Evolutionary conservation across 2,329 filamentous ascomycete species (phyloP), one percentile per base, ranked within the genome.

Genomic region (Pyricularia sp.): DNA sequence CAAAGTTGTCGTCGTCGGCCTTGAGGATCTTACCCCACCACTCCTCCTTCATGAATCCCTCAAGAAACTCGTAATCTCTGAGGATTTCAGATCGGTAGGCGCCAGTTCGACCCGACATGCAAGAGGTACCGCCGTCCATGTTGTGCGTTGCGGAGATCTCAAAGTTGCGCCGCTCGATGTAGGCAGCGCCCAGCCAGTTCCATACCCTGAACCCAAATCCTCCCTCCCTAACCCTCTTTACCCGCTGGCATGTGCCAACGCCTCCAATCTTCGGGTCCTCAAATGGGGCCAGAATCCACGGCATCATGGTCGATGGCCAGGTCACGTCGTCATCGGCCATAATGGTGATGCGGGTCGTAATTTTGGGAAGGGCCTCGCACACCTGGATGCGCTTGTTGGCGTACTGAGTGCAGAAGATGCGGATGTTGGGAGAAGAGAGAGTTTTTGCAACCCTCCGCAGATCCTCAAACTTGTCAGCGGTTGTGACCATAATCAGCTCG

Each of bases 1-100:
- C 92, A 81, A 97, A 98, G 81, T 98, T 98, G 84, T 98, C 94
- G 78, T 98, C 94, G 79, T 98, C 94, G 30, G 94, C 93, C 76
- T 97, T 97, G 71, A 98, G 85, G 75, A 94, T 94, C 80, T 91
- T 97, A 74, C 90, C 89, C 66, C 90, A 86, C 92, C 92, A 97
- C 73, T 90, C 91, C 81, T 98, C 94, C 69, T 94, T 93, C 73
- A 92, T 94, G 82, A 98, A 97, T 64, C 90, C 92, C 72, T 94
- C 87, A 59, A 93, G 89, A 79, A 98, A 98, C 68, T 91, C 88
- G 70, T 91, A 88, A 77, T 93, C 92, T 74, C 92, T 89, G 30
- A 98, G 83, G 72, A 98, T 97, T 76, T 92, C 88, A 10, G 92
- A 93, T 65, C 93, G 90, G 81, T 98, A 97, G 64, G 93, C 94